Base-by-base conservation (phyloP, 2,329 filamentous ascomycete genomes). In the Alternaria dauci region DNA sequence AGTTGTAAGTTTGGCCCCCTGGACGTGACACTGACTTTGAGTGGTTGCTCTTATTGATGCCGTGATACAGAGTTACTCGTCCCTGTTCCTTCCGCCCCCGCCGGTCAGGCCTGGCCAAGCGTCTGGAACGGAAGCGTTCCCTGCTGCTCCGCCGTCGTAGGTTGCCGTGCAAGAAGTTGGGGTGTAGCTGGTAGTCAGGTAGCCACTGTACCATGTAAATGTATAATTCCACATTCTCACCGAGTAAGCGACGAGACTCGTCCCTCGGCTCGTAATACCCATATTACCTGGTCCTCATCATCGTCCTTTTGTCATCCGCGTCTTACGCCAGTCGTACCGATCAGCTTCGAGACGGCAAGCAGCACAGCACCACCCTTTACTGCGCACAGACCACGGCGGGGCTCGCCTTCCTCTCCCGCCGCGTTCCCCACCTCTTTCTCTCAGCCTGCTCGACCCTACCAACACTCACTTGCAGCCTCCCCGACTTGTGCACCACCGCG, bases 1-100 rank as follows among this genome's bases (percentile, higher is more conserved):
- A 32, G 81, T 84, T 48, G 81, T 82, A 74, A 72, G 80, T 79
- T 58, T 32, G 39, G 30, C 34, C 41, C 25, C 47, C 39, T 23
- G 34, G 28, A 6, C 51, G 39, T 39, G 34, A 18, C 8, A 53
- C 47, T 42, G 38, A 32, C 38, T 18, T 20, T 42, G 38, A 41
- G 34, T 18, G 25, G 38, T n/a, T 30, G n/a, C 18, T 44, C 36
- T 53, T 28, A 54, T 62, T 69, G 59, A 70, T 51, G 44, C 32
- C 63, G 63, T 67, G 44, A 56, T 48, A 53, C 66, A 68, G 66
- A 81, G 87, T 43, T 90, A 90, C 71, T 84, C 90, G 77, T 87
- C 87, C 16, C 80, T 91, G 52, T 89, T 91, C 77, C 74, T 91
- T 57, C 88, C 88, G 51, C 85, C 87, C 12, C 76, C 82, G 46